Base-by-base conservation (phyloP, 345 rosid species). In the Salix caprea region DNA sequence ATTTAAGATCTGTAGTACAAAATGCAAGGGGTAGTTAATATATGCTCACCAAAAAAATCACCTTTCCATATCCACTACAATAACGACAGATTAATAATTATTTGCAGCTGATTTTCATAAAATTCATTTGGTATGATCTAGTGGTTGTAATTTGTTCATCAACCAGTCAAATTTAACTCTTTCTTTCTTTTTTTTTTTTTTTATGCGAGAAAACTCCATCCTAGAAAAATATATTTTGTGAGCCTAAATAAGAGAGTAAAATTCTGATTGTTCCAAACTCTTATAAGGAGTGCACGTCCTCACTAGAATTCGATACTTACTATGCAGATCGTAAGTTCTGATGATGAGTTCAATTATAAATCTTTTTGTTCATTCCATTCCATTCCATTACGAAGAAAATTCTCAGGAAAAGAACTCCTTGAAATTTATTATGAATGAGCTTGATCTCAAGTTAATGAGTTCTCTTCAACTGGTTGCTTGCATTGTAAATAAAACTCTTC, bases 401-500 rank as follows among this genome's bases (percentile, higher is more conserved):
- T 39, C 2, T 37, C 2, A 37, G 10, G 9, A 37, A 37, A 34
- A 34, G 36, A 34, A 34, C 36, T 4, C 36, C 36, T 34, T 34
- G 36, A 34, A 34, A 5, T 34, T 34, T 5, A 34, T 34, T 34
- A 5, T 34, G 36, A 34, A 5, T 34, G 36, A 5, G 36, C 6
- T 34, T 5, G 36, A 4, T 34, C 36, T 34, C 36, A 34, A 36
- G 37, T 36, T 36, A 7, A 36, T 0, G 37, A 36, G 37, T 1
- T 5, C 37, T 36, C 37, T 36, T 5, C 37, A 36, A 36, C 37
- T 1, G 19, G 39, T 77, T 77, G 79, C 65, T 67, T 83, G 77
- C 67, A 28, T 48, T 30, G 36, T 72, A 72, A 36, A 72, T 19
- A 36, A 11, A 75, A 71, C 61, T 67, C 56, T 32, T 68, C 58